Evolutionary conservation across 306 rosid species (phyloP).

Genomic region (Sechiopsis laciniata): DNA sequence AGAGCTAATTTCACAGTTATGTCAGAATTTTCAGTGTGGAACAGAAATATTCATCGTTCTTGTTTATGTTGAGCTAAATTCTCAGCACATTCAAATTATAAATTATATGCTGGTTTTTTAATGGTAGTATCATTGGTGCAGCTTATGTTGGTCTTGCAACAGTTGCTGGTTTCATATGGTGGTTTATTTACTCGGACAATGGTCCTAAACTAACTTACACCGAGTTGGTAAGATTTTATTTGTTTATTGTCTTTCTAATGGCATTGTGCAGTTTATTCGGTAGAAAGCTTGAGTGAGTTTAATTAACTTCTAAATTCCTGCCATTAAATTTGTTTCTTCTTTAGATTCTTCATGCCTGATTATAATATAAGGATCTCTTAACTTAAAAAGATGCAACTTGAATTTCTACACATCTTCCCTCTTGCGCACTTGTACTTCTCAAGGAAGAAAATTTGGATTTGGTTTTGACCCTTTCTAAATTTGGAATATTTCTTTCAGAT

Average conservation of each 20-base stretch:
- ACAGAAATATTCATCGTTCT: background rate
- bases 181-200: slow-evolving; percentile 81
- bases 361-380: background rate
- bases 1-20: background rate
- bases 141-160: slow-evolving; percentile 98
- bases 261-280: background rate
- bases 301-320: background rate
- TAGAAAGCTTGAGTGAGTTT: background rate
- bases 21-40: background rate
- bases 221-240: slow-evolving; percentile 64
- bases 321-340: background rate
- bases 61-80: background rate
- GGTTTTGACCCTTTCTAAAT: slow-evolving; percentile 1
- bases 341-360: background rate
- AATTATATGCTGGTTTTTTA: background rate
- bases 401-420: background rate
- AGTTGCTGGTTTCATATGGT: slow-evolving; percentile 93
- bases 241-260: background rate
- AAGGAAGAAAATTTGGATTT: background rate
- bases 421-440: background rate
- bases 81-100: background rate
- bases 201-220: slow-evolving; percentile 82
- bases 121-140: slow-evolving; percentile 43
- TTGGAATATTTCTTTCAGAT: slow-evolving; percentile 40
- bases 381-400: background rate